Evolutionary conservation across 2,329 filamentous ascomycete species (phyloP).

Genomic region (Fusarium odoratissimum): DNA sequence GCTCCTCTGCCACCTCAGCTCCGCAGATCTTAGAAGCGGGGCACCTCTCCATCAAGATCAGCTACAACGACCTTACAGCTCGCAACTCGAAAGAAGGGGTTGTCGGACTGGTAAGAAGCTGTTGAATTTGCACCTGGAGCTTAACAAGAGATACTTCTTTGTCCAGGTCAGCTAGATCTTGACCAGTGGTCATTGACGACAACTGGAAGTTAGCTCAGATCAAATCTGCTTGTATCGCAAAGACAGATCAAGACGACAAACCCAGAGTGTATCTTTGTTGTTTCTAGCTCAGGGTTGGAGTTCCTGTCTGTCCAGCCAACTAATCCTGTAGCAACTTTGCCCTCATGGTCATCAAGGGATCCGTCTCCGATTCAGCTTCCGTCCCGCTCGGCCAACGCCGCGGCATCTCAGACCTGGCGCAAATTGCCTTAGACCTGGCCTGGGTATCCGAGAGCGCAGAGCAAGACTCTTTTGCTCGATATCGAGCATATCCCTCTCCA

Average conservation of each 20-base stretch:
- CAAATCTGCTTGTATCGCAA: constrained; percentile 9
- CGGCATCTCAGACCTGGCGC: constrained; percentile 65
- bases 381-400: constrained; percentile 68
- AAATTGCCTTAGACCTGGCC: constrained; percentile 60
- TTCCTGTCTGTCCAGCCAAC: constrained; percentile 29
- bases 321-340: constrained; percentile 44
- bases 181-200: constrained; percentile 10
- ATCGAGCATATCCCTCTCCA: constrained; percentile 75
- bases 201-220: constrained; percentile 1
- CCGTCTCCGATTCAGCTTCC: constrained; percentile 56
- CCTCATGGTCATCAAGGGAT: constrained; percentile 66
- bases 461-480: constrained; percentile 65
- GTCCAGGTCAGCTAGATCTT: background rate
- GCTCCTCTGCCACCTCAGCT: constrained; percentile 34
- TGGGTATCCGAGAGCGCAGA: constrained; percentile 63
- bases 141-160: background rate
- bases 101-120: constrained; percentile 11
- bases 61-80: constrained; percentile 25
- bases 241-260: background rate
- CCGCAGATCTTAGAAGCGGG: constrained; percentile 41
- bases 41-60: constrained; percentile 29
- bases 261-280: constrained; percentile 2
- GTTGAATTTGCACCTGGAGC: background rate
- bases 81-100: constrained; percentile 12
- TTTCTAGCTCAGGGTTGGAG: constrained; percentile 30